Evolutionary conservation across 139 green algal genomes (phyloP).

Genomic region (Picochlorum costavermella): DNA sequence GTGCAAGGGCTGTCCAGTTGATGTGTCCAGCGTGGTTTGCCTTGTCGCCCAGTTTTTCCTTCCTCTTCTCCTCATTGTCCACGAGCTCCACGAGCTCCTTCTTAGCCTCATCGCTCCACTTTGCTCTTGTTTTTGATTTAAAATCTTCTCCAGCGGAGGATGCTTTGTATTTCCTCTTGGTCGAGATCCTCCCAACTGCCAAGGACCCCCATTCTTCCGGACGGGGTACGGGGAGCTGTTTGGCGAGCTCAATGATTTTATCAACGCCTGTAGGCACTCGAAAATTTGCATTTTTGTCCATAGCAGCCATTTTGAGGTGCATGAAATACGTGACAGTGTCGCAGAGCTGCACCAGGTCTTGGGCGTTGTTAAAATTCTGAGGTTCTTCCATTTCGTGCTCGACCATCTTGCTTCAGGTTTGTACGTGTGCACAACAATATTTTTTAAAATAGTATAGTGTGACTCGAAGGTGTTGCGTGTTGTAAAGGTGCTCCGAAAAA

Average conservation of each 20-base stretch:
- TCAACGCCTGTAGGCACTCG: not conserved
- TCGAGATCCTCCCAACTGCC: constrained; percentile 1
- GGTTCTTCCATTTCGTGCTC: constrained; percentile 1
- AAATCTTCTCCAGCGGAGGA: not conserved
- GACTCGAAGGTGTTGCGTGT: too few relatives aligned
- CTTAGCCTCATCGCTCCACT: constrained; percentile 16
- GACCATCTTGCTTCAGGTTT: not conserved
- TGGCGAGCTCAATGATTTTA: constrained; percentile 5
- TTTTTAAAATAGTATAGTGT: too few relatives aligned
- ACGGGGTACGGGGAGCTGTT: constrained; percentile 1
- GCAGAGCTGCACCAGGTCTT: not conserved
- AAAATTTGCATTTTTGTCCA: constrained; percentile 4
- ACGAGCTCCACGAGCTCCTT: constrained; percentile 21
- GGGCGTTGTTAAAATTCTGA: constrained; percentile 2
- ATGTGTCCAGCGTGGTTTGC: not conserved
- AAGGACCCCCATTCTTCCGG: constrained; percentile 6
- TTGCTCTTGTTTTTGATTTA: not conserved
- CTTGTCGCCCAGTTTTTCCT: constrained; percentile 18
- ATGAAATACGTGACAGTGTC: constrained; percentile 8
- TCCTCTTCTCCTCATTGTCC: constrained; percentile 19
- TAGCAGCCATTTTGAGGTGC: not conserved
- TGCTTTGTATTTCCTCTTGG: constrained; percentile 3
- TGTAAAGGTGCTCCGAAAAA: too few relatives aligned
- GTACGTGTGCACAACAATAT: too few relatives aligned
- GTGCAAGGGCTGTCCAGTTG: constrained; percentile 17